A percentile compares a stretch with the other conserved stretches of the same genome.
phyloP scores from a whole-genome alignment of 495 filamentous ascomycete species.

The Podospora pseudoanserina region DNA sequence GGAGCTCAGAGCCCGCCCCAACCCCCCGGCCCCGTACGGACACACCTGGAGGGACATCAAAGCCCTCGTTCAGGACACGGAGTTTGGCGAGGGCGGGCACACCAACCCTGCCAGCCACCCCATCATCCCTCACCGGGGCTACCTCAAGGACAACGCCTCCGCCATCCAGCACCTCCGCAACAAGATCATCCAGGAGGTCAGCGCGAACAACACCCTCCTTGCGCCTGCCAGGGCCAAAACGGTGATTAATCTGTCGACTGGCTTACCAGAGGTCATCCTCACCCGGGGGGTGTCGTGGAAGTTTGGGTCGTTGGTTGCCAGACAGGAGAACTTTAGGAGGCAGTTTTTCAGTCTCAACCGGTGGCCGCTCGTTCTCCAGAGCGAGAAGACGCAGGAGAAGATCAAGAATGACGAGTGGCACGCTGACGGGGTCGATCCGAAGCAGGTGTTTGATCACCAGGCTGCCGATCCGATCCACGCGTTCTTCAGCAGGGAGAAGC shows the following conservation, averaged over 20 bases:
- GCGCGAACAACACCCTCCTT: constrained; percentile 28
- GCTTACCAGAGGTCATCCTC: not conserved
- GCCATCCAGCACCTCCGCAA: constrained; percentile 11
- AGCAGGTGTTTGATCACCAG: constrained; percentile 17
- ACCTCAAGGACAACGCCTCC: not conserved
- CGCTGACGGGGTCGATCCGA: constrained; percentile 15
- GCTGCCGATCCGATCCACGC: constrained; percentile 15
- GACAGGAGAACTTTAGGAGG: not conserved
- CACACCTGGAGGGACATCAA: not conserved
- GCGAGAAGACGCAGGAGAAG: constrained; percentile 10
- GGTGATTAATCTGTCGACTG: constrained; percentile 3
- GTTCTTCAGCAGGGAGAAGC: constrained; percentile 21
- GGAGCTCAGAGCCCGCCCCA: not conserved
- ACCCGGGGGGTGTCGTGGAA: constrained; percentile 27
- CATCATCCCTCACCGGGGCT: constrained; percentile 2
- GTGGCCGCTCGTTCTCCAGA: constrained; percentile 21
- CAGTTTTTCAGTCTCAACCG: constrained; percentile 28
- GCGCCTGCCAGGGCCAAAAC: constrained; percentile 15
- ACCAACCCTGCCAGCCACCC: not conserved
- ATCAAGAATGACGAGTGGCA: constrained; percentile 1
- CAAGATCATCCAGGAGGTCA: constrained; percentile 27
- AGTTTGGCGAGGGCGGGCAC: not conserved
- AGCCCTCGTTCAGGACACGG: not conserved
- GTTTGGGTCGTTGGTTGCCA: constrained; percentile 14
- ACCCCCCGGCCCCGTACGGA: not conserved